Percentiles rank a stretch among this genome's conserved stretches.
Conservation (phyloP, 768 basidiomycete species). For the Butyriboletus loyo region DNA sequence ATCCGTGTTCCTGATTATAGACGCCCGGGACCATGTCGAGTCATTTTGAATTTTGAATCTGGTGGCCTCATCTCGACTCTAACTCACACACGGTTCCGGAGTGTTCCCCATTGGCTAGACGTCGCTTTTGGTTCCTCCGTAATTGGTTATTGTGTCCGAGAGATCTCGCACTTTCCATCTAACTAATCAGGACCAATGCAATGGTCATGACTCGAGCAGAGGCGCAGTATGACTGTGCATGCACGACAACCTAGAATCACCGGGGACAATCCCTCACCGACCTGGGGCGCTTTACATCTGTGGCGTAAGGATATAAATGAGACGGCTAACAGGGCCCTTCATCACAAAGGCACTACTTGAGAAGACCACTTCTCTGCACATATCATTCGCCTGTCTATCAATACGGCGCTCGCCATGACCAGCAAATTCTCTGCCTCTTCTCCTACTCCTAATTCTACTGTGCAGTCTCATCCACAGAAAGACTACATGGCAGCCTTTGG, state of each 20-base stretch:
- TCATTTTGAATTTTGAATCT: not conserved
- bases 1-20: not conserved
- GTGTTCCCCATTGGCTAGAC: not conserved
- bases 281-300: not conserved
- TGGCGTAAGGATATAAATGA: slow-evolving; percentile 5
- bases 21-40: not conserved
- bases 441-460: not conserved
- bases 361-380: not conserved
- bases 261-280: not conserved
- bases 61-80: not conserved
- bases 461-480: slow-evolving; percentile 13
- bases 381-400: not conserved
- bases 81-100: not conserved
- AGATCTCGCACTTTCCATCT: not conserved
- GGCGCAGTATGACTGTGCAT: not conserved
- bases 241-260: not conserved
- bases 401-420: not conserved
- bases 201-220: slow-evolving; percentile 1
- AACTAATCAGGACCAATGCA: not conserved
- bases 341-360: not conserved
- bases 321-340: too few relatives aligned
- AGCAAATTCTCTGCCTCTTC: not conserved
- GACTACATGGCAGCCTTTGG: slow-evolving; percentile 25
- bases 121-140: too few relatives aligned
- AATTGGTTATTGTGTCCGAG: not conserved